A percentile compares a stretch with the other conserved stretches of the same genome.
Evolutionary conservation across 2,329 filamentous ascomycete genomes (phyloP).

Genomic region (Talaromyces pinophilus): DNA sequence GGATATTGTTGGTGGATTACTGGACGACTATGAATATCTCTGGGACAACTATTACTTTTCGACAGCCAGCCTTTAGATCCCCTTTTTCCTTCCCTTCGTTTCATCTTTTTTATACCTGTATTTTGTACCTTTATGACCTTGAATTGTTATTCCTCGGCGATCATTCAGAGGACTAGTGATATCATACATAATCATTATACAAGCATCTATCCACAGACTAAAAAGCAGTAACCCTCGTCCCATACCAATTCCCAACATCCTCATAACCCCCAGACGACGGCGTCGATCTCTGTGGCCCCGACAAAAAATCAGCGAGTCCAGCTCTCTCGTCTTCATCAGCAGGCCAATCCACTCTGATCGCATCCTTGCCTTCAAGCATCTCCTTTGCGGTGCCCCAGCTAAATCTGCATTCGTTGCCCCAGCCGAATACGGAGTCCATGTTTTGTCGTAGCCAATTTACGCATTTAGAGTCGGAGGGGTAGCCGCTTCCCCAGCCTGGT

Average conservation of each 20-base stretch:
- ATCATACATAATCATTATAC: slow-evolving; percentile 25
- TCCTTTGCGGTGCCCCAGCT: slow-evolving; percentile 97
- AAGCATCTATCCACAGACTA: slow-evolving; percentile 37
- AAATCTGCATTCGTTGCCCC: slow-evolving; percentile 89
- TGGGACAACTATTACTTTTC: slow-evolving; percentile 98
- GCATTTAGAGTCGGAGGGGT: slow-evolving; percentile 83
- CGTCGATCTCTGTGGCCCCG: slow-evolving; percentile 32
- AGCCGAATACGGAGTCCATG: slow-evolving; percentile 93
- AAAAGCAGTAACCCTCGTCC: slow-evolving; percentile 69
- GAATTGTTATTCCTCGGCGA: slow-evolving; percentile 15
- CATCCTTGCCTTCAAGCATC: slow-evolving; percentile 75
- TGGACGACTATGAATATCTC: slow-evolving; percentile 95
- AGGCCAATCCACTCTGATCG: slow-evolving; percentile 81
- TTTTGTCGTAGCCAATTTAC: slow-evolving; percentile 78
- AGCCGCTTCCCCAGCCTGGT: slow-evolving; percentile 82
- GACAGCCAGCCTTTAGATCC: slow-evolving; percentile 55
- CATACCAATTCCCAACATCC: slow-evolving; percentile 82
- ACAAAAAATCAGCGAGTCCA: slow-evolving; percentile 77
- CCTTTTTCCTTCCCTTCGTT: background rate
- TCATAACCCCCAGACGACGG: slow-evolving; percentile 58
- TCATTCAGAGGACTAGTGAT: slow-evolving; percentile 18
- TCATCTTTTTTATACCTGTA: slow-evolving; percentile 1
- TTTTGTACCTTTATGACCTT: slow-evolving; percentile 4
- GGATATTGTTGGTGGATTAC: slow-evolving; percentile 76
- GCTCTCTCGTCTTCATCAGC: slow-evolving; percentile 68